Evolutionary conservation across 306 rosid genomes (phyloP).

Genomic region (Prunus mira): DNA sequence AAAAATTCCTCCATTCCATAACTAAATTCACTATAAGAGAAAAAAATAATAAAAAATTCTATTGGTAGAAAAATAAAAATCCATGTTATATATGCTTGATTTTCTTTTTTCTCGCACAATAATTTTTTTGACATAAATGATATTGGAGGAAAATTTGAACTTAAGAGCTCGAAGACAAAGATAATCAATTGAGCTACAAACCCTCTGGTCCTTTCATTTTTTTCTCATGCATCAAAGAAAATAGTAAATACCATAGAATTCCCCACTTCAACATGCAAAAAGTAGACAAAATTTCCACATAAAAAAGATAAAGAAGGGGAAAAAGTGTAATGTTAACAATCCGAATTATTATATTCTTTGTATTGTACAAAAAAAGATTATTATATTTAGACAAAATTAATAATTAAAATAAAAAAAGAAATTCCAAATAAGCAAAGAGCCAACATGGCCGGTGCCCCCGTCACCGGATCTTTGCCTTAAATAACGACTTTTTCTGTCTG

Average conservation of each 20-base stretch:
- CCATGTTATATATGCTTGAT: too few relatives aligned
- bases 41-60: too few relatives aligned
- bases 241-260: neutral
- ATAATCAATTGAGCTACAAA: too few relatives aligned
- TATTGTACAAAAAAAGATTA: neutral
- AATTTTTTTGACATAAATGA: too few relatives aligned
- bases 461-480: conserved; percentile 56
- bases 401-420: neutral
- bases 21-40: neutral
- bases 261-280: neutral
- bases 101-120: too few relatives aligned
- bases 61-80: too few relatives aligned
- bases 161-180: rapidly evolving
- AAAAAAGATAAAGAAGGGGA: neutral
- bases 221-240: neutral
- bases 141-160: too few relatives aligned
- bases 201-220: too few relatives aligned
- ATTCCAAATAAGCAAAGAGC: conserved; percentile 20
- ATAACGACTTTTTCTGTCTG: conserved; percentile 44
- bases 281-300: neutral
- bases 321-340: neutral
- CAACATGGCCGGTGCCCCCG: conserved; percentile 54
- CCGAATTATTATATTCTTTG: neutral
- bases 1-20: neutral
- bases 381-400: neutral